These are phyloP conservation scores for Collybia mongolica DNA, from an alignment of 768 basidiomycete species.

Conservation along the genomic window DNA sequence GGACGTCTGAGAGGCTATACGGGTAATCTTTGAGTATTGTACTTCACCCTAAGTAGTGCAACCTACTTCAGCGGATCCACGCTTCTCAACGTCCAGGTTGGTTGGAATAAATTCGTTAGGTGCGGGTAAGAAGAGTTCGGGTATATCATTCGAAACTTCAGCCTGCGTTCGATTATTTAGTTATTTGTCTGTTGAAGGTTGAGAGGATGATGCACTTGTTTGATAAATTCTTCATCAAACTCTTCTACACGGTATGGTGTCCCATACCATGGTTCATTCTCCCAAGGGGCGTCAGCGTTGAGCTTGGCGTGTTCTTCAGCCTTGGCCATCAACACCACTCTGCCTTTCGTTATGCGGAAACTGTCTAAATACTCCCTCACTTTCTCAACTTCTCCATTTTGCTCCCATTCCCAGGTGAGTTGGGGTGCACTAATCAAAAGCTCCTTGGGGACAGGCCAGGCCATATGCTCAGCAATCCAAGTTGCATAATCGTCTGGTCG, in stretches of 20 bases:
- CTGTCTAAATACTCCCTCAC: slow-evolving; percentile 61
- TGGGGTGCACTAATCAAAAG: slow-evolving; percentile 69
- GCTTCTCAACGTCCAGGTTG: slow-evolving; percentile 81
- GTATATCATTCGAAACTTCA: slow-evolving; percentile 56
- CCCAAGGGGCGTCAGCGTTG: slow-evolving; percentile 49
- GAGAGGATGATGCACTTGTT: too few species aligned
- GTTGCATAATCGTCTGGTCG: slow-evolving; percentile 79
- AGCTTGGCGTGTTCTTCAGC: slow-evolving; percentile 57
- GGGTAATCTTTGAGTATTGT: slow-evolving; percentile 6
- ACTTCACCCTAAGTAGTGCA: background rate
- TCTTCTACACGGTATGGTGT: slow-evolving; percentile 81
- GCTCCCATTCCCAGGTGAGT: slow-evolving; percentile 74
- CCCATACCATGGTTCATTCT: slow-evolving; percentile 89
- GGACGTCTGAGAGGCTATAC: slow-evolving; percentile 73
- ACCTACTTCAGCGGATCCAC: slow-evolving; percentile 57
- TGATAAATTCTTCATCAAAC: slow-evolving; percentile 62
- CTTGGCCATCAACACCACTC: slow-evolving; percentile 80
- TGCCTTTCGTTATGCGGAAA: slow-evolving; percentile 56
- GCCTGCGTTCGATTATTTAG: slow-evolving; percentile 43
- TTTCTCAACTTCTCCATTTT: slow-evolving; percentile 44
- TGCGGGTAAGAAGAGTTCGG: slow-evolving; percentile 74
- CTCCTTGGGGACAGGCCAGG: slow-evolving; percentile 80
- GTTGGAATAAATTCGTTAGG: slow-evolving; percentile 92
- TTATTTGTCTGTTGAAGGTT: slow-evolving; percentile 3
- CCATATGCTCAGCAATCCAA: slow-evolving; percentile 71